Evolutionary conservation across 345 rosid genomes (phyloP), one percentile per base, ranked within the genome.

Genomic region (Carallia pectinifolia): DNA sequence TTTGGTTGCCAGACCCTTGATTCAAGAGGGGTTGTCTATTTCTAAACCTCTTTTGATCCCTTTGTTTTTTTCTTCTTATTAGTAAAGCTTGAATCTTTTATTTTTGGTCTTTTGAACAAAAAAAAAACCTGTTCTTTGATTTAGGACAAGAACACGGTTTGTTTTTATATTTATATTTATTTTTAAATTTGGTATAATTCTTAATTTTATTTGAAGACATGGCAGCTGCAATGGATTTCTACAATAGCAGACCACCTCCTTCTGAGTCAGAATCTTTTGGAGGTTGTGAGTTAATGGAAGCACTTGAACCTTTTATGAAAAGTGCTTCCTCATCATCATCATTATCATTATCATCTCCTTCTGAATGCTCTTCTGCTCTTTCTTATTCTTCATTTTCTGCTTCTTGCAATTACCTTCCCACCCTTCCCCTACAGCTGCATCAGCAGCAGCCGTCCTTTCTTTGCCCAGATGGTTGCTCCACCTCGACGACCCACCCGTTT

Each of bases 221-320:
- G 93, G 87, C 83, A 77, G 83, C 88, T 85, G 61, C 76, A 54
- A 81, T 87, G 92, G 87, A 95, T 80, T 74, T 86, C 62, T 83
- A 81, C 80, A 80, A 81, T 68, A 80, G 84, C 84, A 73, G 72
- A 55, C 53, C 72, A 40, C 56, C 73, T 37, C 47, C 78, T 71
- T 77, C 13, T 44, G 50, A 82, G 29, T 54, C 85, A 60, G 85
- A 87, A 59, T 70, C 76, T 12, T 83, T 69, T 58, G 85, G 88
- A 8, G 89, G 88, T 79, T 31, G 31, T 56, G 99, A 91, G 72
- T 73, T 95, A 18, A 91, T 95, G 99, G 97, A 88, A 71, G 99
- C 99, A 71, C 97, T 53, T 68, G 81, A 64, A 52, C 81, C 81
- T 77, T 77, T 77, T 77, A 77, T 77, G 76, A 72, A 68, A 60